Conservation (phyloP, 257 asterid genomes). For the Ocimum tenuiflorum region DNA sequence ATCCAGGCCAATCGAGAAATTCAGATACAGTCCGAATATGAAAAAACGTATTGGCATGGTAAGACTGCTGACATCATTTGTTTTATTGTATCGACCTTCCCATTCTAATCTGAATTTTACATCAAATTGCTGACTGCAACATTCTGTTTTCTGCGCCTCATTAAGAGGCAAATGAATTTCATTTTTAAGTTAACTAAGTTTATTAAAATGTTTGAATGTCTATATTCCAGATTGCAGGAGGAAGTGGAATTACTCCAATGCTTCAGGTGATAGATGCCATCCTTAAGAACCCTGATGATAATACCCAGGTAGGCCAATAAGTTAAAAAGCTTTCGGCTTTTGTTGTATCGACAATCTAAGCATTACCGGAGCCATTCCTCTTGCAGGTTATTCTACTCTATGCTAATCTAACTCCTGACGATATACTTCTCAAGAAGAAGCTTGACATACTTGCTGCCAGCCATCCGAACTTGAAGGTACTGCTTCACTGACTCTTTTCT, state of each 20-base stretch:
- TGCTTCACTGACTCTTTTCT: neutral
- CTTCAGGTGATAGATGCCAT: slow-evolving; percentile 91
- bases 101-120: neutral
- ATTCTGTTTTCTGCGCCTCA: neutral
- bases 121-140: neutral
- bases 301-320: slow-evolving; percentile 53
- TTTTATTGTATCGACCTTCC: neutral
- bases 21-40: slow-evolving; percentile 81
- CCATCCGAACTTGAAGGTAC: slow-evolving; percentile 85
- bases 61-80: slow-evolving; percentile 23
- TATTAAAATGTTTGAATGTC: slow-evolving; percentile 14
- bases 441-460: slow-evolving; percentile 75
- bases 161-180: neutral
- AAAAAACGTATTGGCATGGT: slow-evolving; percentile 99
- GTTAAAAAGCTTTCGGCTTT: slow-evolving; percentile 7
- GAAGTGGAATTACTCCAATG: slow-evolving; percentile 95
- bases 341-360: neutral
- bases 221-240: slow-evolving; percentile 78
- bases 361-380: neutral
- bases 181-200: neutral
- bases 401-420: slow-evolving; percentile 94
- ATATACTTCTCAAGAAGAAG: slow-evolving; percentile 90
- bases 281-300: slow-evolving; percentile 85
- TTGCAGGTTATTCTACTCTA: slow-evolving; percentile 74
- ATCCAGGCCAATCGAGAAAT: slow-evolving; percentile 86